Percentiles rank a stretch among this genome's conserved stretches.
phyloP scores from a whole-genome alignment of 768 basidiomycete genomes.

The Calocybe indica region DNA sequence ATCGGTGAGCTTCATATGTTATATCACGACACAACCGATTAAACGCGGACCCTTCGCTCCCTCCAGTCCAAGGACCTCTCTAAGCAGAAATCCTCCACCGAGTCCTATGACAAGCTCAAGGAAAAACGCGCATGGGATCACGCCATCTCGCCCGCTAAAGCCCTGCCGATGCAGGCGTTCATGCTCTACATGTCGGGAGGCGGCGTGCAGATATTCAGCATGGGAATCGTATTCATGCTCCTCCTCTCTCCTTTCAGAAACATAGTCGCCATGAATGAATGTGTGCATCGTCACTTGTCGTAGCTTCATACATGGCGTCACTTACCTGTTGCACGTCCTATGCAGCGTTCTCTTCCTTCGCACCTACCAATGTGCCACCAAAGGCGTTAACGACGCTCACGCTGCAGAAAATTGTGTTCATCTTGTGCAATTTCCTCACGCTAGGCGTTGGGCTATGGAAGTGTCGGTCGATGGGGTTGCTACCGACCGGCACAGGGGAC shows the following conservation, averaged over 20 bases:
- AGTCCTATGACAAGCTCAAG: constrained; percentile 63
- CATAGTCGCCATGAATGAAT: constrained; percentile 67
- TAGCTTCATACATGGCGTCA: too few species aligned
- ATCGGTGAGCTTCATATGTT: constrained; percentile 23
- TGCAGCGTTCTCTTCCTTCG: constrained; percentile 68
- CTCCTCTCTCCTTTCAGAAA: constrained; percentile 84
- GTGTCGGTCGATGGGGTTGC: constrained; percentile 85
- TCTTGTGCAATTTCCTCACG: constrained; percentile 71
- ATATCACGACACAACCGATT: not conserved
- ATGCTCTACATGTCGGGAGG: constrained; percentile 99
- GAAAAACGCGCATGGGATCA: constrained; percentile 82
- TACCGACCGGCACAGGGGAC: constrained; percentile 88
- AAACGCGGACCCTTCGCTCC: not conserved
- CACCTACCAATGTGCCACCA: constrained; percentile 54
- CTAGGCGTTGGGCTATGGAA: constrained; percentile 88
- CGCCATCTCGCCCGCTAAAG: constrained; percentile 80
- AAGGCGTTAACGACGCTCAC: constrained; percentile 50
- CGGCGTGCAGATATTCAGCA: constrained; percentile 93
- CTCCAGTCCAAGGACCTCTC: constrained; percentile 35
- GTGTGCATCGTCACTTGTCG: constrained; percentile 35
- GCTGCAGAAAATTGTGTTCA: constrained; percentile 65
- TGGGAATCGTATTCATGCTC: constrained; percentile 94
- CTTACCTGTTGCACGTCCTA: too few species aligned
- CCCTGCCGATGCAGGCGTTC: constrained; percentile 93
- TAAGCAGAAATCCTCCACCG: constrained; percentile 30